phyloP scores from a whole-genome alignment of 768 basidiomycete species.

The Daedaleopsis nitida region DNA sequence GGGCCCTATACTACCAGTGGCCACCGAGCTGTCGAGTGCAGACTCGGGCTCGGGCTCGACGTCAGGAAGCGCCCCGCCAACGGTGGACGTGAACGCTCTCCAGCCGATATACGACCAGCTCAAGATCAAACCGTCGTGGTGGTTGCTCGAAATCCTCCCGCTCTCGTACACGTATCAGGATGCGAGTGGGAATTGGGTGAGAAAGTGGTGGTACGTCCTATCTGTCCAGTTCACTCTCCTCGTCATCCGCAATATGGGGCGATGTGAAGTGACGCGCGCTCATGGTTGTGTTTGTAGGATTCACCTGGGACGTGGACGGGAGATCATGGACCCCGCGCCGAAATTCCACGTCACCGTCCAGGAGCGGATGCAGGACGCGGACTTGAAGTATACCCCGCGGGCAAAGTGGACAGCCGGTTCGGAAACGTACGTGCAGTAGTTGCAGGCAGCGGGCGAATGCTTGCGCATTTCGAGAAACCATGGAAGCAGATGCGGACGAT shows the following conservation, averaged over 20 bases:
- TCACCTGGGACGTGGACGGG: constrained; percentile 60
- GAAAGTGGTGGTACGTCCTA: constrained; percentile 50
- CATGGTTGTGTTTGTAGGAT: constrained; percentile 34
- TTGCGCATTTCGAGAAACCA: neutral
- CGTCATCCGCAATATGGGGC: neutral
- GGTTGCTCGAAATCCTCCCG: constrained; percentile 73
- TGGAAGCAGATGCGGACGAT: no score
- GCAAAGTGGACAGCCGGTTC: constrained; percentile 52
- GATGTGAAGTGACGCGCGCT: neutral
- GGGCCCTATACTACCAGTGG: neutral
- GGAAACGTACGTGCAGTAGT: constrained; percentile 47
- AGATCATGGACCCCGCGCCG: constrained; percentile 47
- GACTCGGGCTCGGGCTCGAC: neutral
- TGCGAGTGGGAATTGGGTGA: constrained; percentile 53
- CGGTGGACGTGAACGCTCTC: constrained; percentile 35
- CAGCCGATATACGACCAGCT: constrained; percentile 58
- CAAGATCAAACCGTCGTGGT: constrained; percentile 51
- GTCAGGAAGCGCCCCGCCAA: neutral
- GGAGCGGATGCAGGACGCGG: constrained; percentile 50
- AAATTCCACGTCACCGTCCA: constrained; percentile 67
- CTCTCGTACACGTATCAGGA: constrained; percentile 59
- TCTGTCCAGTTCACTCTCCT: neutral
- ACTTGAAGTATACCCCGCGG: constrained; percentile 57
- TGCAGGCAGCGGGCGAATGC: constrained; percentile 4
- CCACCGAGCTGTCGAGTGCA: neutral